phyloP scores from a whole-genome alignment of 176 grass and related monocot species.

The Carex pumila region DNA sequence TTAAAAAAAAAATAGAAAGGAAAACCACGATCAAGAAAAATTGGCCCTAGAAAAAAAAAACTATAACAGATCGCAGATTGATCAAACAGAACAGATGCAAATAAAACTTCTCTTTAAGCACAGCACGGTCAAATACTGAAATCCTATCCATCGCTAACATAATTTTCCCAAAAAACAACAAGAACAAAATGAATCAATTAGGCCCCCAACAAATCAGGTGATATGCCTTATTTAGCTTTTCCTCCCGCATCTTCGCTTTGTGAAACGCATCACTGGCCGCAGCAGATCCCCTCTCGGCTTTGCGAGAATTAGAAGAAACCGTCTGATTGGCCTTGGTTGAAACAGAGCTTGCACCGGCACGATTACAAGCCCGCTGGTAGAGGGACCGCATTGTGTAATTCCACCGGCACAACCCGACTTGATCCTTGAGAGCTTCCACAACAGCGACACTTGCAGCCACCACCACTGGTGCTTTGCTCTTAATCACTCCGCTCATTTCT shows the following conservation, averaged over 20 bases:
- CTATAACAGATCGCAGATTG: not conserved
- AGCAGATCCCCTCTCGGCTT: not conserved
- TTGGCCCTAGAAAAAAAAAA: not conserved
- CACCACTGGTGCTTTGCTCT: constrained; percentile 47
- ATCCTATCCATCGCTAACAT: not conserved
- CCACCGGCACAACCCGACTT: constrained; percentile 62
- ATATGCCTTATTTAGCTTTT: constrained; percentile 58
- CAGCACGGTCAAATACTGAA: not conserved
- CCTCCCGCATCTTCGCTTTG: constrained; percentile 27
- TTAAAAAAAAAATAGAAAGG: not conserved
- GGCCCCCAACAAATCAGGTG: constrained; percentile 70
- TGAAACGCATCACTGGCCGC: not conserved
- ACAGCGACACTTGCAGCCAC: constrained; percentile 47
- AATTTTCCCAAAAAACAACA: not conserved
- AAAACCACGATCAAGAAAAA: not conserved
- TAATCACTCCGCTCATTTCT: constrained; percentile 26
- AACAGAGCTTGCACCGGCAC: constrained; percentile 16
- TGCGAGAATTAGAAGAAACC: not conserved
- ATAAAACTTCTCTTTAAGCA: not conserved
- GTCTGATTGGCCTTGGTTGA: not conserved
- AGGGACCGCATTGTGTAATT: constrained; percentile 51
- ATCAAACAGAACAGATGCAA: not conserved
- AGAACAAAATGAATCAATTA: constrained; percentile 15
- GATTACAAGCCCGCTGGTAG: constrained; percentile 25
- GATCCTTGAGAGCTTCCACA: constrained; percentile 75